phyloP scores from a whole-genome alignment of 805 yeast genomes.

The Lipomyces chichibuensis region DNA sequence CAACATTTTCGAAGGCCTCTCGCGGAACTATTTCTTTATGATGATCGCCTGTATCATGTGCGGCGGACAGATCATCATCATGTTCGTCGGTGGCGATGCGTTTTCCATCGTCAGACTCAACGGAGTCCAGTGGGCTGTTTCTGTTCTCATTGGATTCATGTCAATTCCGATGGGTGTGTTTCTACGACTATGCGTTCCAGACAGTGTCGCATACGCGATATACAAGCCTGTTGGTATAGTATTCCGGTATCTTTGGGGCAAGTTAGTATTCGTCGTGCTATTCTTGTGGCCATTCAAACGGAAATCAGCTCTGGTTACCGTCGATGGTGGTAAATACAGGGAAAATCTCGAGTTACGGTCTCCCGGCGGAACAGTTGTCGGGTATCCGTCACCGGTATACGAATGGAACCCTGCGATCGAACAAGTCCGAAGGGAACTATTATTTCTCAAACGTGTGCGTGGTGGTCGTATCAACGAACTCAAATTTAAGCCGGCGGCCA shows the following conservation, averaged over 20 bases:
- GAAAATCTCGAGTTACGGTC: conserved; percentile 25
- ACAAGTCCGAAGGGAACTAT: conserved; percentile 46
- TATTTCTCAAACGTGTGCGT: conserved; percentile 43
- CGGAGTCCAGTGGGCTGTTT: conserved; percentile 86
- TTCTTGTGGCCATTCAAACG: conserved; percentile 35
- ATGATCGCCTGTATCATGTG: conserved; percentile 73
- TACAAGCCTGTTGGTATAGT: conserved; percentile 30
- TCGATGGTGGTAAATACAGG: conserved; percentile 34
- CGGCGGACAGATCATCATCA: conserved; percentile 82
- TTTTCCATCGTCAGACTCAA: conserved; percentile 81
- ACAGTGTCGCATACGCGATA: conserved; percentile 48
- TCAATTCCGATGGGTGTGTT: conserved; percentile 80
- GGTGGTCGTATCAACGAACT: conserved; percentile 48
- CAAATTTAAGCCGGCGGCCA: conserved; percentile 37
- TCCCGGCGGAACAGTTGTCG: conserved; percentile 22
- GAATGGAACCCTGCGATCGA: conserved; percentile 49
- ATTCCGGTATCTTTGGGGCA: conserved; percentile 26
- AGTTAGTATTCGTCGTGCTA: conserved; percentile 6
- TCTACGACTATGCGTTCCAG: conserved; percentile 76
- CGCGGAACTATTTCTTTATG: conserved; percentile 81
- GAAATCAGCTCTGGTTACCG: conserved; percentile 14
- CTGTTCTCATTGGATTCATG: conserved; percentile 75
- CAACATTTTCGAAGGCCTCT: conserved; percentile 80
- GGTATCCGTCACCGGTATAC: conserved; percentile 35
- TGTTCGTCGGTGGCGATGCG: conserved; percentile 97